A percentile compares a stretch with the other conserved stretches of the same genome.
phyloP scores from a whole-genome alignment of 1,139 yeast species.

The Sugiyamaella japonica region DNA sequence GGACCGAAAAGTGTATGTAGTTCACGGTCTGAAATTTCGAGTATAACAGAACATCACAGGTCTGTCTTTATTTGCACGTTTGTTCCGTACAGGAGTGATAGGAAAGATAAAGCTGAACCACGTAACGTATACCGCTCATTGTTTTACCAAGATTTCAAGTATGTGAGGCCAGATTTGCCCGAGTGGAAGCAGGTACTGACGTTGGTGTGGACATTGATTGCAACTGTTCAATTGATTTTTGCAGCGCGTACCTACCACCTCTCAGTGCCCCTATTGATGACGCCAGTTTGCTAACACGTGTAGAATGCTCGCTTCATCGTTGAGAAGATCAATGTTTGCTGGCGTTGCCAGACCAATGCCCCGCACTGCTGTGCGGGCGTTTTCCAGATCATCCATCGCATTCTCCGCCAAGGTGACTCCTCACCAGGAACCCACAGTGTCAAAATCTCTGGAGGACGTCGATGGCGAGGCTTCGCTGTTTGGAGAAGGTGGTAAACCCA shows the following conservation, averaged over 20 bases:
- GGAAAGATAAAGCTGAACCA: not conserved
- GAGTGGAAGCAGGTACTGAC: too few species aligned
- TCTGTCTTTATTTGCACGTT: not conserved
- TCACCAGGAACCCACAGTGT: slow-evolving; percentile 13
- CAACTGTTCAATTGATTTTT: too few species aligned
- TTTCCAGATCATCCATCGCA: slow-evolving; percentile 13
- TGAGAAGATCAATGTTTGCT: slow-evolving; percentile 15
- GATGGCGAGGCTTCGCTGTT: slow-evolving; percentile 77
- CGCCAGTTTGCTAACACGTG: too few species aligned
- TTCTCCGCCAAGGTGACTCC: slow-evolving; percentile 14
- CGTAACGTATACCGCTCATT: not conserved
- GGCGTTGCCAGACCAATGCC: slow-evolving; percentile 9
- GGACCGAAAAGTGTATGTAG: slow-evolving; percentile 10
- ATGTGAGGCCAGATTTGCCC: not conserved
- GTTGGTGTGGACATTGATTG: too few species aligned
- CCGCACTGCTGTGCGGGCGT: slow-evolving; percentile 5
- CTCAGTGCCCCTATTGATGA: not conserved
- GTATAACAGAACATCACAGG: slow-evolving; percentile 4
- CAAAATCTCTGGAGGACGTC: slow-evolving; percentile 65
- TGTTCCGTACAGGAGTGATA: not conserved
- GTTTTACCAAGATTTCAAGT: slow-evolving; percentile 5
- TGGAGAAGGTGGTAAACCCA: slow-evolving; percentile 85
- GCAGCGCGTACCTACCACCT: not conserved
- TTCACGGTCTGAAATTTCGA: slow-evolving; percentile 12
- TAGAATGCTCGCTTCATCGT: slow-evolving; percentile 16